Base-by-base conservation (phyloP, 129 eudicot genomes). In the Dittrichia graveolens region DNA sequence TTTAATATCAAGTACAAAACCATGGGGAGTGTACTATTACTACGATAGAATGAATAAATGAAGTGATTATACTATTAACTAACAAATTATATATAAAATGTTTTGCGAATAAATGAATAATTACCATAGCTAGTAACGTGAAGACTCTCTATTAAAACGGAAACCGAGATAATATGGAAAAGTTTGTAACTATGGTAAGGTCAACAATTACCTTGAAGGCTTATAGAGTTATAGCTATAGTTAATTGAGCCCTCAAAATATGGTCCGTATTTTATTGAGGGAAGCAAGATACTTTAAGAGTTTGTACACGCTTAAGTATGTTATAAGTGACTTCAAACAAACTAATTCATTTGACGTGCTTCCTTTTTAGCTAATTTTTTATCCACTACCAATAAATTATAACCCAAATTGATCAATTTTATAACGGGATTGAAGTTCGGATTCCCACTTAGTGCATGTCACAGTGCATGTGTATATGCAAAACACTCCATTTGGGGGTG, bases 401-500 rank as follows among this genome's bases (percentile, higher is more conserved):
- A 61, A 61, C 47, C 5, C 7, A 37, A 18, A 60, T 12, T 34
- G 44, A 60, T 35, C 44, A 1, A 60, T 12, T 35, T 53, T 56
- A 7, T 34, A 34, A 58, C 1, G 10, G 64, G 35, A 42, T 31
- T 9, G 8, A 34, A 58, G 11, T 1, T 14, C 43, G 31, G 2
- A 24, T 24, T 24, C 42, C 42, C 42, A 11, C 8, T 15, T 58
- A 7, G 12, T 8, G 34, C 47, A 46, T 61, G 39, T 14, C 67
- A 38, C 40, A 38, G 45, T 38, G 65, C n/a, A 41, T 40, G 68
- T 14, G 68, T 63, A 41, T 64, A 43, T 14, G 38, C 37, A 64
- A 24, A 42, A 43, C 53, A 64, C 8, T 43, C 38, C 16, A 64
- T 64, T 64, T 31, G 9, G 52, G 53, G 39, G 37, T 64, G 52